These are phyloP conservation scores for Hypoxylon sp. DNA, from an alignment of 2,329 filamentous ascomycete species.

Conservation along the genomic window DNA sequence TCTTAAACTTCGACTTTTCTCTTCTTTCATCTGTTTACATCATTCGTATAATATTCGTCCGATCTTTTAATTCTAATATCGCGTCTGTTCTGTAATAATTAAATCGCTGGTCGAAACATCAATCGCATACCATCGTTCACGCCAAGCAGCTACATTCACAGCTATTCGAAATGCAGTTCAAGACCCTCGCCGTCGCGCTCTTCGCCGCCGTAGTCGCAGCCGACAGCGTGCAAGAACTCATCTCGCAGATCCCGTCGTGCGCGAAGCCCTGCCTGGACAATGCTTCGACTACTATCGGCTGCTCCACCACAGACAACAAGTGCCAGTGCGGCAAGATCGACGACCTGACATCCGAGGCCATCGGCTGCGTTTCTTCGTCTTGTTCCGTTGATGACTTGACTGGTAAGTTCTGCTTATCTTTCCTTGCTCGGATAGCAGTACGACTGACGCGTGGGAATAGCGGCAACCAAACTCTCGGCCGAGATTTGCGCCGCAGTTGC, in stretches of 20 bases:
- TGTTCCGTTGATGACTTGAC: conserved; percentile 49
- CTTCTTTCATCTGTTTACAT: conserved; percentile 1
- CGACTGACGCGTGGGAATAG: conserved; percentile 32
- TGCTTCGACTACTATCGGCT: conserved; percentile 47
- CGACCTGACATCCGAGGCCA: conserved; percentile 46
- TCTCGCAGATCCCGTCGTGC: conserved; percentile 50
- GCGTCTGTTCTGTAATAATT: not conserved
- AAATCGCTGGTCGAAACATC: conserved; percentile 27
- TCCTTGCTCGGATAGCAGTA: no score
- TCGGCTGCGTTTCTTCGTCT: conserved; percentile 49
- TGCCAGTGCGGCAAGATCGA: conserved; percentile 52
- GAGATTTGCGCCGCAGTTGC: conserved; percentile 42
- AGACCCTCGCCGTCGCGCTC: conserved; percentile 39
- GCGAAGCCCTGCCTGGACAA: conserved; percentile 50
- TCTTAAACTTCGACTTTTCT: conserved; percentile 12
- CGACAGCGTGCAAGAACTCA: conserved; percentile 40
- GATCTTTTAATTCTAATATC: not conserved
- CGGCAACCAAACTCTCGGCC: conserved; percentile 32
- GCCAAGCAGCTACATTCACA: conserved; percentile 3
- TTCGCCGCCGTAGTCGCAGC: conserved; percentile 40
- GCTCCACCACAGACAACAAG: conserved; percentile 46
- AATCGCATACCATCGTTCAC: no score
- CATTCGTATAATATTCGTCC: conserved; percentile 1
- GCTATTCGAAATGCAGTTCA: conserved; percentile 43
- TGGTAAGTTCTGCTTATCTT: conserved; percentile 49